phyloP scores from a whole-genome alignment of 352 stramenopile genomes.

The Phytopythium kandeliae region DNA sequence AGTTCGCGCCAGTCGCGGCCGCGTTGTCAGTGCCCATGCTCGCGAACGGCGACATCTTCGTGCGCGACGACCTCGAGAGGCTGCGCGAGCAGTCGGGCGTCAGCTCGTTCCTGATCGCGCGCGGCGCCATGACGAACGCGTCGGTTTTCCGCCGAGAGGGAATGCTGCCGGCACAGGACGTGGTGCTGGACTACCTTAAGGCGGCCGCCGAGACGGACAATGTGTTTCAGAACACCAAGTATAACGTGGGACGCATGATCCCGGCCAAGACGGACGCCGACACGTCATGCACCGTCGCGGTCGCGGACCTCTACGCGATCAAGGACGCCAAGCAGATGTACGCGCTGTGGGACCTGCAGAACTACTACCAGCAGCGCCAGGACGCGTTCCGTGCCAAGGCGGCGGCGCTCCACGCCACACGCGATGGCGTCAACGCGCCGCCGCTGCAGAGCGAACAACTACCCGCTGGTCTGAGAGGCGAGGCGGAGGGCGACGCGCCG shows the following conservation, averaged over 20 bases:
- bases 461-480: conserved; percentile 13
- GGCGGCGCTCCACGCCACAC: conserved; percentile 14
- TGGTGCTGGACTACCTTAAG: conserved; percentile 70
- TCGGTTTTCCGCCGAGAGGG: conserved; percentile 72
- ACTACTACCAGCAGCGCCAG: conserved; percentile 53
- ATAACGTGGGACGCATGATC: conserved; percentile 83
- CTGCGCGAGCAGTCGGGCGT: conserved; percentile 56
- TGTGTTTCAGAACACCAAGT: conserved; percentile 90
- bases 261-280: conserved; percentile 49
- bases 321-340: conserved; percentile 73
- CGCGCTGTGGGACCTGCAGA: conserved; percentile 54
- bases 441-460: conserved; percentile 14
- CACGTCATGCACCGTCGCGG: conserved; percentile 25
- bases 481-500: conserved; percentile 23
- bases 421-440: conserved; percentile 1
- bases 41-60: conserved; percentile 88
- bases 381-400: conserved; percentile 40
- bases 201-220: conserved; percentile 79
- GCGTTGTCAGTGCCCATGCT: conserved; percentile 77
- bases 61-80: conserved; percentile 56
- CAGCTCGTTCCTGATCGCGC: conserved; percentile 78
- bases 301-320: conserved; percentile 50
- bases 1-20: conserved; percentile 55
- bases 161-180: conserved; percentile 51
- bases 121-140: conserved; percentile 77